Percentiles rank a stretch among this genome's conserved stretches.
phyloP scores from a whole-genome alignment of 306 rosid species.

The Hippophae gyantsensis region DNA sequence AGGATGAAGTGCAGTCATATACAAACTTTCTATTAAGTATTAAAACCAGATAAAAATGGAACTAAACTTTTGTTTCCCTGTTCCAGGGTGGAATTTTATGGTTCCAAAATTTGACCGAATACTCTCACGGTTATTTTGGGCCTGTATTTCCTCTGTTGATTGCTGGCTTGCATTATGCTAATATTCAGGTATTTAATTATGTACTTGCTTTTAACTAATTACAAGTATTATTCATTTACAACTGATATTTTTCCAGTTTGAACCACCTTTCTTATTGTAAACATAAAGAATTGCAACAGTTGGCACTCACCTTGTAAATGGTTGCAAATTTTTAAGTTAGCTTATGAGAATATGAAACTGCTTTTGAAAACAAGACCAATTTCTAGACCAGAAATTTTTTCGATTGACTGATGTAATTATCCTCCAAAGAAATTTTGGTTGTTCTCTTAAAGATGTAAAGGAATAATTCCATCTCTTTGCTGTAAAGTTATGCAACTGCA shows the following conservation, averaged over 20 bases:
- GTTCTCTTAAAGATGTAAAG: too few relatives aligned
- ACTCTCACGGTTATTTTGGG: conserved; percentile 63
- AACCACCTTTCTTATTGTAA: background rate
- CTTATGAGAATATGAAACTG: too few relatives aligned
- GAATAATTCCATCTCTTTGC: too few relatives aligned
- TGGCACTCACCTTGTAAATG: too few relatives aligned
- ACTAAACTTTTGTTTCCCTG: conserved; percentile 23
- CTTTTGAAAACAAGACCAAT: too few relatives aligned
- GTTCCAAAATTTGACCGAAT: conserved; percentile 78
- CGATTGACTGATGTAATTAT: too few relatives aligned
- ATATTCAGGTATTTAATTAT: conserved; percentile 54
- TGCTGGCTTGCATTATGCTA: conserved; percentile 63
- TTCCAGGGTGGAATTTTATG: conserved; percentile 89
- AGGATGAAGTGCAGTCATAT: too few relatives aligned
- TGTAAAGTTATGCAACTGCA: too few relatives aligned
- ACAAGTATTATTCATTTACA: background rate
- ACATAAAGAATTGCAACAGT: too few relatives aligned
- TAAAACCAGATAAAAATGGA: conserved; percentile 1
- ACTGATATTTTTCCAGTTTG: background rate
- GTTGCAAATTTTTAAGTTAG: too few relatives aligned
- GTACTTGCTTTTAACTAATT: background rate
- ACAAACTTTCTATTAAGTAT: background rate
- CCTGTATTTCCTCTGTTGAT: conserved; percentile 63
- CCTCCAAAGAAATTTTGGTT: too few relatives aligned
- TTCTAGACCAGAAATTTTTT: too few relatives aligned